phyloP scores from a whole-genome alignment of 768 basidiomycete species.

The Mrakia gelida region DNA sequence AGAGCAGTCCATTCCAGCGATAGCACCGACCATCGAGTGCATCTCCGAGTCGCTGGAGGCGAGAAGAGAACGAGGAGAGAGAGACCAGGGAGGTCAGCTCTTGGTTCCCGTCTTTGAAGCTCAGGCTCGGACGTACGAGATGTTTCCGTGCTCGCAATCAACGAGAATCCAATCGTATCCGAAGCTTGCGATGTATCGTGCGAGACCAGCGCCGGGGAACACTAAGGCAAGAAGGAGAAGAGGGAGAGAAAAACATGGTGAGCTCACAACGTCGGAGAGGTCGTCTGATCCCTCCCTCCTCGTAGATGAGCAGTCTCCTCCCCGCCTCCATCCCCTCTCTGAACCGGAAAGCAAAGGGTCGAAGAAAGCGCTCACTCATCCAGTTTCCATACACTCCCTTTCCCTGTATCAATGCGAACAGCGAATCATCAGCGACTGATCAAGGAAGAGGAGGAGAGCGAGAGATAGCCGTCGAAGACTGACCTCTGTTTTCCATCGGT shows the following conservation, averaged over 20 bases:
- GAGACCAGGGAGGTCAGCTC: background rate
- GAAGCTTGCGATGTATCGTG: slow-evolving; percentile 6
- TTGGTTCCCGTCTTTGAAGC: background rate
- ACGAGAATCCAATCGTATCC: slow-evolving; percentile 37
- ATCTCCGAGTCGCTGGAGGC: slow-evolving; percentile 36
- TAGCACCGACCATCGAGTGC: slow-evolving; percentile 40
- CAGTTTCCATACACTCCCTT: slow-evolving; percentile 12
- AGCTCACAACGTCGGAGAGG: background rate
- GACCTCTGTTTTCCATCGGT: background rate
- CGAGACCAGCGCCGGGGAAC: slow-evolving; percentile 12
- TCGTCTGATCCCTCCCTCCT: background rate
- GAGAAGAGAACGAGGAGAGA: background rate
- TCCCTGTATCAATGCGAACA: background rate
- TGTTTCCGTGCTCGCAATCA: slow-evolving; percentile 43
- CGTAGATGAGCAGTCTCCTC: background rate
- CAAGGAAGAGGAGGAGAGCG: no score
- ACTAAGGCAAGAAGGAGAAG: background rate
- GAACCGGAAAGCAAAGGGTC: background rate
- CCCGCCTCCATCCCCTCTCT: background rate
- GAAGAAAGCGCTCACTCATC: slow-evolving; percentile 1
- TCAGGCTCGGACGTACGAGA: slow-evolving; percentile 21
- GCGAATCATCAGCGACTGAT: no score
- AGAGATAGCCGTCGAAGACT: no score
- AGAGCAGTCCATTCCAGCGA: slow-evolving; percentile 38
- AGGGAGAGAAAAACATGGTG: background rate